Percentiles rank a stretch among this genome's conserved stretches.
Evolutionary conservation across 345 rosid species (phyloP).

Genomic region (Kernera saxatilis): DNA sequence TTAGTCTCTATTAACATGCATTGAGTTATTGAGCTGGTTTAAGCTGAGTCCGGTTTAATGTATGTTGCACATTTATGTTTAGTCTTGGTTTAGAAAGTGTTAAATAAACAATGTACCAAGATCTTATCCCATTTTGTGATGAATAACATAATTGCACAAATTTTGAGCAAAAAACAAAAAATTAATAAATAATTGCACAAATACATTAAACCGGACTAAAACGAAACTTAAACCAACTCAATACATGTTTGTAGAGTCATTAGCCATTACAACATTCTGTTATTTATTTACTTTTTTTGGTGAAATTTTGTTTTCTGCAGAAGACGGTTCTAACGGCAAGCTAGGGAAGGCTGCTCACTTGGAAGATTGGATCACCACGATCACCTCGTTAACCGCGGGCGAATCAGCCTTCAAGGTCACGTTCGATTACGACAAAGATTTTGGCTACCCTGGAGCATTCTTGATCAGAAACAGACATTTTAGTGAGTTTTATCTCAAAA

Average conservation of each 20-base stretch:
- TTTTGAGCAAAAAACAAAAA: no score
- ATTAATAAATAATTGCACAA: no score
- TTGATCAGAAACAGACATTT: conserved; percentile 50
- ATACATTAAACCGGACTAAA: background rate
- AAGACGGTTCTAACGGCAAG: conserved; percentile 38
- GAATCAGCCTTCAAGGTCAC: conserved; percentile 48
- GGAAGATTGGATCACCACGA: conserved; percentile 42
- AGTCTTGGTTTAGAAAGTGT: background rate
- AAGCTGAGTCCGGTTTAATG: background rate
- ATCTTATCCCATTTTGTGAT: no score
- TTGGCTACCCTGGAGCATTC: conserved; percentile 72
- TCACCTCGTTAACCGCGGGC: conserved; percentile 32
- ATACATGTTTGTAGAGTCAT: background rate
- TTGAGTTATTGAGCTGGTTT: no score
- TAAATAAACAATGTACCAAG: background rate
- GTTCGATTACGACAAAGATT: conserved; percentile 50
- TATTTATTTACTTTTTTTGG: background rate
- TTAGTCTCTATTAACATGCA: no score
- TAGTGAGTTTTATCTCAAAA: conserved; percentile 63
- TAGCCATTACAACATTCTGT: background rate
- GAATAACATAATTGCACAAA: no score
- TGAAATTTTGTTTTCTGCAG: conserved; percentile 5
- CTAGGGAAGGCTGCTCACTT: conserved; percentile 54
- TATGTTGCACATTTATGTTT: no score
- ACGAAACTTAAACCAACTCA: background rate